Evolutionary conservation across 345 rosid genomes (phyloP).

Genomic region (Eucalyptus decipiens): DNA sequence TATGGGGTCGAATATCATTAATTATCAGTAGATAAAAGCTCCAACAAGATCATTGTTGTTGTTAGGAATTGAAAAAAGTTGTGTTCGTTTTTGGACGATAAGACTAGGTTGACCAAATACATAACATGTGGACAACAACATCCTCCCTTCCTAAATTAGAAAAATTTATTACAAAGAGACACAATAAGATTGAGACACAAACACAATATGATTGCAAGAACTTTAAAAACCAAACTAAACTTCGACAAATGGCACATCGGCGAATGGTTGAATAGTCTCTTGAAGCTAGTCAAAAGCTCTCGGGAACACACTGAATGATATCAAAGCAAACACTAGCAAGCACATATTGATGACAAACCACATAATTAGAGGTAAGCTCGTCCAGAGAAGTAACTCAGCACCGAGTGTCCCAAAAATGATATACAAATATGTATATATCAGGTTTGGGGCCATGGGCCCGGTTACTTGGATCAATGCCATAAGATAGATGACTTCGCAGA

Average conservation of each 20-base stretch:
- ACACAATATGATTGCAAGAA: no score
- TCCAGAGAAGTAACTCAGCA: no score
- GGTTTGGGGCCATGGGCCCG: no score
- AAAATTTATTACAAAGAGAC: neutral
- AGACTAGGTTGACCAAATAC: neutral
- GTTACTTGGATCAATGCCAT: no score
- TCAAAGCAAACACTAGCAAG: neutral
- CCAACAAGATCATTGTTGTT: neutral
- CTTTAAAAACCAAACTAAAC: neutral
- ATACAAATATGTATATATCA: no score
- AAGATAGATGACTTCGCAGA: accelerated
- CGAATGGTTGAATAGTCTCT: neutral
- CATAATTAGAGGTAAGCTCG: no score
- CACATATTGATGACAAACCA: neutral
- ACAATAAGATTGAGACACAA: no score
- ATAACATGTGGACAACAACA: neutral
- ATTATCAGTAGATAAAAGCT: neutral
- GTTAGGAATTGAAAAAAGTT: no score
- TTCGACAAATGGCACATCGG: neutral
- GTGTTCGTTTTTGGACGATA: no score
- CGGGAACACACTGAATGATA: accelerated
- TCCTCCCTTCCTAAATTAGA: neutral
- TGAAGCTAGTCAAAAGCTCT: neutral
- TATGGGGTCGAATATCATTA: neutral
- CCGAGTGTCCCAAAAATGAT: no score